Base-by-base conservation (phyloP, 2,329 filamentous ascomycete genomes). In the Epichloe baconii region DNA sequence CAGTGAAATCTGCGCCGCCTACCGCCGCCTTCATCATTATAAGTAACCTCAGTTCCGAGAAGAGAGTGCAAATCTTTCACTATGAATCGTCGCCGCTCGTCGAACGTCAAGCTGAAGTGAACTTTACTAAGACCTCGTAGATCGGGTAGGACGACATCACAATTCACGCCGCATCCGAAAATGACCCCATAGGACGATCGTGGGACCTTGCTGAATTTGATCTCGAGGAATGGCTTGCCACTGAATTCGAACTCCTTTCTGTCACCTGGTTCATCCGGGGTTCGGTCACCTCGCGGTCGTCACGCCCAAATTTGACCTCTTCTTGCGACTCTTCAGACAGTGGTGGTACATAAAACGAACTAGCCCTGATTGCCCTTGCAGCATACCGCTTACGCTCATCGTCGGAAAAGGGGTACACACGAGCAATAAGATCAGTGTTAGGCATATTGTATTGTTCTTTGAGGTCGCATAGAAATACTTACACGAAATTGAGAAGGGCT, bases 41-140 rank as follows among this genome's bases (percentile, higher is more conserved):
- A 62, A 5, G 56, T 61, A 44, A 62, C 61, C 46, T 58, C 37
- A n/a, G 58, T 61, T 35, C 60, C 61, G 6, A 3, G 5, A 3
- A 35, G 4, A 46, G 60, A 63, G 11, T 23, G 37, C 48, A 54
- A 48, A 52, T 62, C 60, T 42, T 54, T 55, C 17, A 61, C 52
- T 37, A 58, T 50, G 19, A 52, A 53, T 8, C 55, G 52, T 2
- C 47, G 51, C 3, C n/a, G 17, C 2, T 54, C 51, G 40, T 61
- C 58, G 46, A 61, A 60, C 10, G 58, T 59, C 4, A 60, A 19
- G 42, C 53, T 56, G 36, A 58, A 53, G 47, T 59, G 57, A 34
- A 26, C 8, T 5, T 52, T 44, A 51, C 49, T 53, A 3, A 57
- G 37, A 35, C 44, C 45, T 26, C 43, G 38, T 4, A 53, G 3